Base-by-base conservation (phyloP, 805 yeast species). In the Candida golubevii region DNA sequence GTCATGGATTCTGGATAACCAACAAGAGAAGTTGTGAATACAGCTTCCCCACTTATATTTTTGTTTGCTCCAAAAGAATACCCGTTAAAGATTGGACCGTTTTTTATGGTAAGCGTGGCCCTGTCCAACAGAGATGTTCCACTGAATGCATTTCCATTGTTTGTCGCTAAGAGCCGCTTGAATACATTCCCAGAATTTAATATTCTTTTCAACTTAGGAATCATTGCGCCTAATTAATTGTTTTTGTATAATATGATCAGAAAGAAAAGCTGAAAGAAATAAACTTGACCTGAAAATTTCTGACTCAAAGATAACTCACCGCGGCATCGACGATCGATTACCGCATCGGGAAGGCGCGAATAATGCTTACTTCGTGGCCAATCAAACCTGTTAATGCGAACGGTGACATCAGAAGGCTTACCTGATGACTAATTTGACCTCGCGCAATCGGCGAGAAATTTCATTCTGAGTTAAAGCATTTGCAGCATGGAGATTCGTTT, bases 1-100 rank as follows among this genome's bases (percentile, higher is more conserved):
- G 99, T 93, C 95, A 93, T 89, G 8, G 97, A 87, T 67, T 93
- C 99, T 13, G 99, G 98, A 68, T 93, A 93, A 14, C 99, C 99
- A 10, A 93, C 99, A 66, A 95, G 76, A 7, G 97, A 93, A 30
- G 99, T 95, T 38, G 97, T 88, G 74, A 93, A 93, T 36, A 95
- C 99, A 28, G 97, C 96, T 68, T 93, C 99, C 51, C 99, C 99
- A 47, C 95, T 83, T 50, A 88, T 80, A 51, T 90, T 88, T 54
- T 84, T 85, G 65, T 88, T 82, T 35, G 98, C 96, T 60, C 99
- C 99, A 61, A 93, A 95, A 0, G 98, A 91, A 63, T 80, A 84
- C 35, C 99, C 99, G 58, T 79, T 81, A 73, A 88, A 88, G 29
- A 88, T 83, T 15, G 97, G 97, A 14, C 98, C 99, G 62, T 89